Evolutionary conservation across 192 early-diverging fungal species (phyloP).

Genomic region (Linnemannia elongata): DNA sequence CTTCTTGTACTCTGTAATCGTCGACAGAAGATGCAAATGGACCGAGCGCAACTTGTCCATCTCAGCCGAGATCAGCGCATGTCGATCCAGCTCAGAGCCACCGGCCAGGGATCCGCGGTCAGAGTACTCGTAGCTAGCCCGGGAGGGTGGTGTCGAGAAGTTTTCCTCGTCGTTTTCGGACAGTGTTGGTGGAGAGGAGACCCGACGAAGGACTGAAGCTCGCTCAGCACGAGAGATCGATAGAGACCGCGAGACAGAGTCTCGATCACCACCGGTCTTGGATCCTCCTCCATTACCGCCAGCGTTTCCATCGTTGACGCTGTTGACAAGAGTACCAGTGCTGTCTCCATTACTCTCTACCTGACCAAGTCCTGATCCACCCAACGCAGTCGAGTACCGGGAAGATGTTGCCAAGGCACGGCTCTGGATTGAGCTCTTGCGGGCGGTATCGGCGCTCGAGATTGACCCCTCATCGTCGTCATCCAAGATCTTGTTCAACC

Average conservation of each 20-base stretch:
- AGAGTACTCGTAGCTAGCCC: constrained; percentile 38
- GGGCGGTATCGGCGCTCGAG: constrained; percentile 35
- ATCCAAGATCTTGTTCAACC: constrained; percentile 12
- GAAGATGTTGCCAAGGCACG: constrained; percentile 24
- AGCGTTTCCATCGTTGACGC: background rate
- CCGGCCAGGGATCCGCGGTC: constrained; percentile 22
- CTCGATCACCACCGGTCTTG: constrained; percentile 6
- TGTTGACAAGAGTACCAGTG: background rate
- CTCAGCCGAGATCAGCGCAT: constrained; percentile 62
- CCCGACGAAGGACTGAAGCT: constrained; percentile 19
- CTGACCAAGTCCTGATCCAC: background rate
- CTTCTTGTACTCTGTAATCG: constrained; percentile 61
- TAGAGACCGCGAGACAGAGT: constrained; percentile 37
- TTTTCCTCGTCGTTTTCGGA: constrained; percentile 32
- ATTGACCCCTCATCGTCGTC: constrained; percentile 44
- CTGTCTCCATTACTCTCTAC: background rate
- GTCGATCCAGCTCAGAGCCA: constrained; percentile 55
- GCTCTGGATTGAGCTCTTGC: constrained; percentile 30
- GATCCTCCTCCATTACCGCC: background rate
- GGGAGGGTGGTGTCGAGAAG: constrained; percentile 8
- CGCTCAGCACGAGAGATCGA: constrained; percentile 48
- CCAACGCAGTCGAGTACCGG: constrained; percentile 29
- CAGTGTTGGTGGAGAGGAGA: constrained; percentile 21
- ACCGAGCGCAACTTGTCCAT: constrained; percentile 61
- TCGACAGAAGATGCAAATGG: constrained; percentile 57